Percentiles rank a stretch among this genome's conserved stretches.
Evolutionary conservation across 805 yeast genomes (phyloP).

Genomic region (Candida namnaoensis): DNA sequence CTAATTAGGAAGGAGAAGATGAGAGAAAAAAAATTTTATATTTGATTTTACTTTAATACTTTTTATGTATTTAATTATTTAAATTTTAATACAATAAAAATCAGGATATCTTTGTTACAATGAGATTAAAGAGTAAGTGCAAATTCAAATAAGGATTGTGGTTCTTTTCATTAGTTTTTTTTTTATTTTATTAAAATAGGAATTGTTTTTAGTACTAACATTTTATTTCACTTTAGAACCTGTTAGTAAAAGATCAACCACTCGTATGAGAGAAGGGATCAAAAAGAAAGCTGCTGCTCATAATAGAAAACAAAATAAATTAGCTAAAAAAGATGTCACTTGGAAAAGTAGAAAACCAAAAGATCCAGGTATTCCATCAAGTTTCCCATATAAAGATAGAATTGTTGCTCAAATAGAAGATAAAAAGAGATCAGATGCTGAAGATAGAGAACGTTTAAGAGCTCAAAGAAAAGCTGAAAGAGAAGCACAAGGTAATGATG

Average conservation of each 20-base stretch:
- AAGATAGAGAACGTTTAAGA: conserved; percentile 42
- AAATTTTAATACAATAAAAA: neutral
- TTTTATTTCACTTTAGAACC: no score
- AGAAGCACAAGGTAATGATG: conserved; percentile 30
- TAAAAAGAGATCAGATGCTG: conserved; percentile 44
- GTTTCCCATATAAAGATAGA: conserved; percentile 89
- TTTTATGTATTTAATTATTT: neutral
- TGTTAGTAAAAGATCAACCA: conserved; percentile 81
- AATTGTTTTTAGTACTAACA: neutral
- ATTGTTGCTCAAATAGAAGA: conserved; percentile 68
- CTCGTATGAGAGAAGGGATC: conserved; percentile 94
- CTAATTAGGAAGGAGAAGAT: neutral
- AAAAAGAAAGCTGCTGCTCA: conserved; percentile 94
- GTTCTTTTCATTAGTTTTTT: neutral
- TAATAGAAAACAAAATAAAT: conserved; percentile 73
- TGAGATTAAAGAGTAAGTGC: conserved; percentile 16
- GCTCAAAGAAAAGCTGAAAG: conserved; percentile 34
- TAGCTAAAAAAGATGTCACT: conserved; percentile 81
- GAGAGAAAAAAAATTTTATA: conserved; percentile 3
- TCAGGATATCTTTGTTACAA: neutral
- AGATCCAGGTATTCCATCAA: conserved; percentile 92
- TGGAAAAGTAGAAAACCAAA: conserved; percentile 83
- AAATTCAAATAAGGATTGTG: neutral
- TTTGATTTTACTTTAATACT: neutral
- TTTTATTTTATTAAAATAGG: neutral